Base-by-base conservation (phyloP, 2,329 filamentous ascomycete genomes). In the Claviceps africana region DNA sequence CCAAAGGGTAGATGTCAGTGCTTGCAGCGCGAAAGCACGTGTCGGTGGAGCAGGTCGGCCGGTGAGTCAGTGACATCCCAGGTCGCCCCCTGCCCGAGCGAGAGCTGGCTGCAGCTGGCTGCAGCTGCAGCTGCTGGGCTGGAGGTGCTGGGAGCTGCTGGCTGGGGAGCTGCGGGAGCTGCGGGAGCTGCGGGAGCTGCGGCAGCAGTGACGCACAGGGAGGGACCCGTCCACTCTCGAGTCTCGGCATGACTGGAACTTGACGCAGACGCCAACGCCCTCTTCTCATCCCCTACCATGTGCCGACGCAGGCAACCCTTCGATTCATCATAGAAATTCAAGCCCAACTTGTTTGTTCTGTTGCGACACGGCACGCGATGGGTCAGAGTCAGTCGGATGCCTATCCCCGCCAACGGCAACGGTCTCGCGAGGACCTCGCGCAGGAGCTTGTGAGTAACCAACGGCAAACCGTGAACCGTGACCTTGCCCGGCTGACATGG, bases 351-450 rank as follows among this genome's bases (percentile, higher is more conserved):
- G 1, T 28, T n/a, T 7, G 5, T 45, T 46, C 39, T 22, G 11
- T 28, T 15, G n/a, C 30, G 7, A 25, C 25, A 25, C 25, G 15
- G 39, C 49, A 25, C 31, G 22, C 53, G 59, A 55, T 79, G 76
- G 76, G 76, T 53, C 76, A 79, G 65, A 65, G 60, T 58, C 67
- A 72, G 52, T 79, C 76, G 51, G 70, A 71, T 57, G 70, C 73
- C 63, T 66, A 60, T 46, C 65, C 65, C 59, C 64, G 62, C 55
- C 66, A 21, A 35, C 43, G 25, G 43, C 40, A 64, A 56, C 70
- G 69, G 57, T 75, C 76, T 53, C 75, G 70, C 57, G 75, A 79
- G 59, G 68, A 77, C 62, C 64, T 79, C 54, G 70, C 69, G 21
- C 70, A 69, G 53, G 69, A 76, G 61, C 69, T 80, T 58, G 77